Percentiles rank a stretch among this genome's conserved stretches.
Evolutionary conservation across 2,329 filamentous ascomycete genomes (phyloP).

Genomic region (Monosporascus sp.): DNA sequence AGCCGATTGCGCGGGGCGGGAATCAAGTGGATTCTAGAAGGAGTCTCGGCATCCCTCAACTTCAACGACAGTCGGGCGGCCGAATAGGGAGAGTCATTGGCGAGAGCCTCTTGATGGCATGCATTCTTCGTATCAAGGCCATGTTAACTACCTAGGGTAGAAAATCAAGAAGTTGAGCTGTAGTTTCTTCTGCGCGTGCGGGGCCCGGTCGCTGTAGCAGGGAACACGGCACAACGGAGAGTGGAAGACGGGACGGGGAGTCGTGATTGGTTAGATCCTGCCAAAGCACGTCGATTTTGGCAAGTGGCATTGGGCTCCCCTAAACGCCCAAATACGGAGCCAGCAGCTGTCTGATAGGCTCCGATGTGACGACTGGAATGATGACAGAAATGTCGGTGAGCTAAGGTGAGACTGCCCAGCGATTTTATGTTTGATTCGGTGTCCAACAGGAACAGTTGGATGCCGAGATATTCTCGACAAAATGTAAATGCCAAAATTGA

Average conservation of each 20-base stretch:
- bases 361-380: neutral
- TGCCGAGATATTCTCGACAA: neutral
- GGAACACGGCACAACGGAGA: neutral
- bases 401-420: neutral
- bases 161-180: neutral
- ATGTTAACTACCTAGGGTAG: no score
- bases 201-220: neutral
- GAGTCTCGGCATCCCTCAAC: no score
- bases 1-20: neutral
- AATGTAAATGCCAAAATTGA: neutral
- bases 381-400: constrained; percentile 1
- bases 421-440: neutral
- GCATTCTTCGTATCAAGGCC: no score
- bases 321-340: neutral
- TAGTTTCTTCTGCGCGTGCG: neutral
- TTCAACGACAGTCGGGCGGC: no score
- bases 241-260: neutral
- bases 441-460: neutral
- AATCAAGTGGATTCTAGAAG: no score
- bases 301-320: neutral
- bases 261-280: neutral
- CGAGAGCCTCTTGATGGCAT: no score
- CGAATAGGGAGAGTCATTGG: no score
- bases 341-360: neutral
- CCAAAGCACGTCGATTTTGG: neutral